Conservation (phyloP, 495 filamentous ascomycete genomes). For the Penicillium riverlandense region DNA sequence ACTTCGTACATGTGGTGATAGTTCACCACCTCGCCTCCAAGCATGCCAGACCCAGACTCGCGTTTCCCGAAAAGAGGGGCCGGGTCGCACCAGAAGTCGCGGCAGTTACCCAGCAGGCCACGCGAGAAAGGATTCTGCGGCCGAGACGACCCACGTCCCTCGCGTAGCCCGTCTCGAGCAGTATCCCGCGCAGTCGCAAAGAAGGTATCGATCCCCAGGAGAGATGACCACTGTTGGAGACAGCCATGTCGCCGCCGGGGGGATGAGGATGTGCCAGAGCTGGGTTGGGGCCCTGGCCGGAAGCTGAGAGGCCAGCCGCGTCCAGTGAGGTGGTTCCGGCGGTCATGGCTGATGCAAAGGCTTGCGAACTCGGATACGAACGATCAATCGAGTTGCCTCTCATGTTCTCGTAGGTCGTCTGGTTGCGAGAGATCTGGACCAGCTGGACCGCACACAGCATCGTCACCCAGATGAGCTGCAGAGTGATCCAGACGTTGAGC, state of each 20-base stretch:
- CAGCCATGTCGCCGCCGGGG: constrained; percentile 48
- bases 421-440: constrained; percentile 79
- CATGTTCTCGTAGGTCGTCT: constrained; percentile 97
- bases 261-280: constrained; percentile 31
- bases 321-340: constrained; percentile 61
- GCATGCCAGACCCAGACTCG: constrained; percentile 62
- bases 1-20: constrained; percentile 87
- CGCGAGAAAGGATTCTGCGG: constrained; percentile 77
- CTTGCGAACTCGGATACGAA: constrained; percentile 49
- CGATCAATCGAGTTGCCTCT: constrained; percentile 51
- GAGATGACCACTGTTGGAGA: constrained; percentile 68
- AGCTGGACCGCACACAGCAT: constrained; percentile 94
- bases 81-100: constrained; percentile 92
- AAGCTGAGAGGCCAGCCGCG: constrained; percentile 59
- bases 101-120: constrained; percentile 79
- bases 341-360: constrained; percentile 70
- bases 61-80: constrained; percentile 72
- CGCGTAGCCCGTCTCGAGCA: constrained; percentile 58
- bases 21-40: constrained; percentile 74
- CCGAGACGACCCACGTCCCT: constrained; percentile 36
- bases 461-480: constrained; percentile 88
- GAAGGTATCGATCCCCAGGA: constrained; percentile 88
- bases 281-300: constrained; percentile 44
- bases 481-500: constrained; percentile 64
- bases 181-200: constrained; percentile 72